Percentiles rank a stretch among this genome's conserved stretches.
phyloP scores from a whole-genome alignment of 23 red algal genomes.

The Gracilaria gracilis region DNA sequence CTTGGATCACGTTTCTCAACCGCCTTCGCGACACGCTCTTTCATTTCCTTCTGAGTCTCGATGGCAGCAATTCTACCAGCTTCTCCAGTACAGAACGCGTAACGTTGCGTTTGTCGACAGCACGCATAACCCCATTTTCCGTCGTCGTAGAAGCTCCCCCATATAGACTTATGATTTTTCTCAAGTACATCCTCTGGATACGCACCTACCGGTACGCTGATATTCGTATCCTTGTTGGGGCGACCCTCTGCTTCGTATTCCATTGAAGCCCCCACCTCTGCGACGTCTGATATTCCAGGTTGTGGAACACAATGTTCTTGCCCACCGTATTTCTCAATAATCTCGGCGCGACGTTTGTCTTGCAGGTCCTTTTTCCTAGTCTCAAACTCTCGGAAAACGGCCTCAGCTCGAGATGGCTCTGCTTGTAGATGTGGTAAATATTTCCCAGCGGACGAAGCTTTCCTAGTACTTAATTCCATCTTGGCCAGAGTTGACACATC shows the following conservation, averaged over 20 bases:
- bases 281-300: conserved; percentile 43
- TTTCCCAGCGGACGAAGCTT: conserved; percentile 56
- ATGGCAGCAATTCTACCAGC: conserved; percentile 60
- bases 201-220: conserved; percentile 54
- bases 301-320: conserved; percentile 66
- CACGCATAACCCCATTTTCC: conserved; percentile 90
- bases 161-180: conserved; percentile 82
- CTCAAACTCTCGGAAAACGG: conserved; percentile 79
- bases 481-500: conserved; percentile 76
- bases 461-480: conserved; percentile 79
- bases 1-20: conserved; percentile 48
- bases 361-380: conserved; percentile 61
- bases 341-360: conserved; percentile 59
- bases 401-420: conserved; percentile 86
- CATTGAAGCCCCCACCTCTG: conserved; percentile 60
- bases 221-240: conserved; percentile 7
- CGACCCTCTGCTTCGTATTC: conserved; percentile 55
- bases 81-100: conserved; percentile 66
- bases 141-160: conserved; percentile 83
- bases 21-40: conserved; percentile 32
- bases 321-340: conserved; percentile 82
- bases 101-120: conserved; percentile 72
- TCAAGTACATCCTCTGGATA: conserved; percentile 89
- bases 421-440: conserved; percentile 86
- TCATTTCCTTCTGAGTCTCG: conserved; percentile 55